Evolutionary conservation across 495 filamentous ascomycete genomes (phyloP), one percentile per base, ranked within the genome.

Genomic region (Daldinia bambusicola): DNA sequence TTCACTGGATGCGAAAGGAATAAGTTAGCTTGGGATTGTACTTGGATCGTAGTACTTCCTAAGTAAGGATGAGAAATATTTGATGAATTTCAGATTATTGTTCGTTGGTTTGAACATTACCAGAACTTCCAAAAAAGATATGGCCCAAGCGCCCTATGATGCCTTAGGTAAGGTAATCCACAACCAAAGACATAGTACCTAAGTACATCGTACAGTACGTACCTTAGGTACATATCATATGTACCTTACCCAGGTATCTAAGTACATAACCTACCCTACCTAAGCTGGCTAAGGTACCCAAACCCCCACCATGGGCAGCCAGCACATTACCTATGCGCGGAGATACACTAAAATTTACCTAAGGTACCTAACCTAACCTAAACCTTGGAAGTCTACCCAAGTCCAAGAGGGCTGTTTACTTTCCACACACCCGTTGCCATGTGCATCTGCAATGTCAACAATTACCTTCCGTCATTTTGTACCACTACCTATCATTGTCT

Each of bases 381-480:
- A 31, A 57, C 68, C 62, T n/a, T n/a, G n/a, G n/a, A 62, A 71
- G 68, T 34, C 51, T 32, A 8, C 26, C 26, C 26, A 26, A 26
- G 26, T 26, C 26, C 26, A 26, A 26, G 5, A 22, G 50, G 52
- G 63, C 69, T 72, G 69, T 72, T 72, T 72, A 72, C 69, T 67
- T 64, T 26, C 60, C 43, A 63, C 60, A 61, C 37, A n/a, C 37
- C 38, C 60, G 69, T 72, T 72, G 69, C 69, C 61, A 64, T 63
- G 69, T 52, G 64, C 64, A 67, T 59, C 41, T 67, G 59, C 60
- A 64, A 64, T 72, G 69, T 72, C 69, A 72, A 72, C 69, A 72
- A 72, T 67, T 61, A 30, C 48, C 63, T 31, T 45, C 57, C 57
- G 45, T 43, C 58, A 43, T 66, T 51, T 63, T 63, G 30, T 52